phyloP scores from a whole-genome alignment of 2,329 filamentous ascomycete species.

The Aspergillus oerlinghausenensis region DNA sequence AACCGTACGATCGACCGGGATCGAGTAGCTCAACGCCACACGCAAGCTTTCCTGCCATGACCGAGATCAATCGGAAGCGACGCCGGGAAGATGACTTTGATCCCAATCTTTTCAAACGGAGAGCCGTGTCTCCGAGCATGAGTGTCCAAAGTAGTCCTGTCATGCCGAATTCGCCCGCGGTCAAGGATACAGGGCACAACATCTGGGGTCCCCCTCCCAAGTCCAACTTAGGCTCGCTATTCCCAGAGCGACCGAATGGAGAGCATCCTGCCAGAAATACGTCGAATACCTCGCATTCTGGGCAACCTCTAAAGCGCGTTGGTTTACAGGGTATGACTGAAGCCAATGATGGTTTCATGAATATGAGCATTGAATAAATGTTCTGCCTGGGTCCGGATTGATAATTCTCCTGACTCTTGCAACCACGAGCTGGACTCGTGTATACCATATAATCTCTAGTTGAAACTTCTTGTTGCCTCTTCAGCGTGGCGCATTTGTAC shows the following conservation, averaged over 20 bases:
- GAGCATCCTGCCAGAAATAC: conserved; percentile 49
- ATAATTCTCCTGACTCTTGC: background rate
- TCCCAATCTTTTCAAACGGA: conserved; percentile 78
- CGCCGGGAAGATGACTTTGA: conserved; percentile 89
- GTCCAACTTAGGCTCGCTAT: conserved; percentile 50
- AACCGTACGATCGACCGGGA: conserved; percentile 31
- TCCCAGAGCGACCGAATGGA: conserved; percentile 46
- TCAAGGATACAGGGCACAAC: conserved; percentile 56
- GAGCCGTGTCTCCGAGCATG: conserved; percentile 86
- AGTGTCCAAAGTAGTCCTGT: conserved; percentile 87
- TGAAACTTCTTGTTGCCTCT: background rate
- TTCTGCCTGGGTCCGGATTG: background rate
- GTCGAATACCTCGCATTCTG: conserved; percentile 46
- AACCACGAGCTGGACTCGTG: conserved; percentile 9
- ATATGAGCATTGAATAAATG: conserved; percentile 85
- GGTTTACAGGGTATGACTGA: conserved; percentile 92
- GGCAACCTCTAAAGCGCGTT: conserved; percentile 52
- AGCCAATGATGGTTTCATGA: conserved; percentile 92
- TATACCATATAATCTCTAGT: background rate
- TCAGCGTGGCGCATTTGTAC: background rate
- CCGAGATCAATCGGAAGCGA: conserved; percentile 75
- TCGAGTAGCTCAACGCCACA: conserved; percentile 41
- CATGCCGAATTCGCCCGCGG: conserved; percentile 72
- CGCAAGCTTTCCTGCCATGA: conserved; percentile 45
- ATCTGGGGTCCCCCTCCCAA: conserved; percentile 69